These are phyloP conservation scores for Candida ortonii DNA, from an alignment of 805 yeast species.

Conservation along the genomic window DNA sequence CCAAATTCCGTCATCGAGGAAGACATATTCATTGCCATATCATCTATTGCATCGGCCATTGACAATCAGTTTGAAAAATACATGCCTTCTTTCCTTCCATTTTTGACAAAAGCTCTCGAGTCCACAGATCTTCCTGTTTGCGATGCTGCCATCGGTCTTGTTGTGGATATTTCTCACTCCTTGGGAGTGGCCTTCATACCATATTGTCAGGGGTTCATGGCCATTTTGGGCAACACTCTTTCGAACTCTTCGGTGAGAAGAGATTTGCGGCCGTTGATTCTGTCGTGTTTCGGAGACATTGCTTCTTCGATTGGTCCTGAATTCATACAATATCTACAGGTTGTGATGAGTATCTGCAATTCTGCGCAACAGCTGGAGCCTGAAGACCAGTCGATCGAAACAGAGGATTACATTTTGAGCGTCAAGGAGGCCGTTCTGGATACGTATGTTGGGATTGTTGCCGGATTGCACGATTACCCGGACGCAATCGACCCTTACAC, in stretches of 20 bases:
- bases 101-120: constrained; percentile 69
- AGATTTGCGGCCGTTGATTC: constrained; percentile 80
- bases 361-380: constrained; percentile 62
- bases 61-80: constrained; percentile 70
- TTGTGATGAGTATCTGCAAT: constrained; percentile 74
- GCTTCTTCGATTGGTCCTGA: constrained; percentile 82
- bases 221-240: constrained; percentile 70
- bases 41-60: constrained; percentile 82
- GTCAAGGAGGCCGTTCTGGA: constrained; percentile 90
- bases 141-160: constrained; percentile 88
- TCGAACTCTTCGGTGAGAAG: constrained; percentile 65
- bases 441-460: constrained; percentile 92
- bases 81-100: constrained; percentile 81
- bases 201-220: constrained; percentile 80
- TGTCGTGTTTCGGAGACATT: constrained; percentile 94
- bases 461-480: constrained; percentile 76
- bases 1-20: constrained; percentile 77
- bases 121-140: constrained; percentile 84
- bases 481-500: constrained; percentile 62
- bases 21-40: constrained; percentile 87
- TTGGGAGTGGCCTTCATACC: constrained; percentile 70
- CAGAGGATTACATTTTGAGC: constrained; percentile 67
- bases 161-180: constrained; percentile 91
- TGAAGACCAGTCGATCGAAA: constrained; percentile 68
- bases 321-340: constrained; percentile 73